Percentiles rank a stretch among this genome's conserved stretches.
Conservation (phyloP, 1,139 yeast species). For the Taphrina wiesneri region DNA sequence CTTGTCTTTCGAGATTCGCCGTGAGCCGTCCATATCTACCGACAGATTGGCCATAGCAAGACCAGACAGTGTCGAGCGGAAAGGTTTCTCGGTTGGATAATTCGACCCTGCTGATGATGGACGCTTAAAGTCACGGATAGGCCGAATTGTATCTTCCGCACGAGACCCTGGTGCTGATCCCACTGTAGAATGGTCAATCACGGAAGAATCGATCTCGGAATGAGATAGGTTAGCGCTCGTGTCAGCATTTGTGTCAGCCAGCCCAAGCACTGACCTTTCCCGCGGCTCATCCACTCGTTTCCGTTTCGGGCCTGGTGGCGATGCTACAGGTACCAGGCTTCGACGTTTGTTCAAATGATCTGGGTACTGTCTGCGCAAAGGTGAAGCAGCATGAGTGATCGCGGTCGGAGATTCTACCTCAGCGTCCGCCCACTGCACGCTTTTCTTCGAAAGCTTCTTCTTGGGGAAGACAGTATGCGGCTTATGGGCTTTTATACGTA, state of each 20-base stretch:
- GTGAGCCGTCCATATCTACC: neutral
- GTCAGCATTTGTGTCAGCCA: constrained; percentile 11
- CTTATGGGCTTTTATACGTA: constrained; percentile 3
- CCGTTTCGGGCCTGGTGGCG: constrained; percentile 24
- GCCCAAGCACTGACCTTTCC: neutral
- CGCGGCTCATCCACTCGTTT: neutral
- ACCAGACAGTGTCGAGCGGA: constrained; percentile 20
- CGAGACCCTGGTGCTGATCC: neutral
- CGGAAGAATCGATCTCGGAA: neutral
- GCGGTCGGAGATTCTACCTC: neutral
- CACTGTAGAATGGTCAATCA: neutral
- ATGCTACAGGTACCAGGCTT: constrained; percentile 27
- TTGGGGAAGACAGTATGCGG: constrained; percentile 26
- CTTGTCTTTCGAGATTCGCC: constrained; percentile 19
- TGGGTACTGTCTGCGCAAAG: neutral
- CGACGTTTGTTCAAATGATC: constrained; percentile 11
- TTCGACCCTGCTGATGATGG: constrained; percentile 18
- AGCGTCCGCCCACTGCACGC: constrained; percentile 29
- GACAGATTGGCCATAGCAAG: constrained; percentile 28
- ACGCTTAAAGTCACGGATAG: constrained; percentile 16
- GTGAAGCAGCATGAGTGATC: neutral
- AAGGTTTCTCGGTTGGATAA: neutral
- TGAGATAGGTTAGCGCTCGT: constrained; percentile 8
- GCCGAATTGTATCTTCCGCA: neutral
- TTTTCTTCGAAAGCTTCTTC: constrained; percentile 22